Evolutionary conservation across 2,329 filamentous ascomycete species (phyloP), one percentile per base, ranked within the genome.

Genomic region (Colletotrichum spaethianum): DNA sequence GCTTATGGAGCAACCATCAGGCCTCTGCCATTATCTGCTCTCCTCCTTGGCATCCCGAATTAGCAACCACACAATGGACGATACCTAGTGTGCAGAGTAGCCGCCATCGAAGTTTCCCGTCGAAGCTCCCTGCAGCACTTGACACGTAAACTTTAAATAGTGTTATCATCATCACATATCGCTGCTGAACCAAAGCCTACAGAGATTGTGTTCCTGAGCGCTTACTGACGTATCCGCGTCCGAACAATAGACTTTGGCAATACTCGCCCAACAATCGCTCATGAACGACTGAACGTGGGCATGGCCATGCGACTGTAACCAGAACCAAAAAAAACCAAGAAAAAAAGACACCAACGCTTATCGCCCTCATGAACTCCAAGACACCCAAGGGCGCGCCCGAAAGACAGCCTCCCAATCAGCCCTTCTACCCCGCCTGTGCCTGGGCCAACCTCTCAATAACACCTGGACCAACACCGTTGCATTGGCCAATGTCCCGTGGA

Each of bases 401-500:
- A n/a, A n/a, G n/a, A 52, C 5, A 28, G 16, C 33, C 50, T 9
- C 18, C 16, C 38, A 56, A n/a, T 20, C 28, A 50, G 40, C 20
- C 26, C 23, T 5, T 31, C 18, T 20, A 28, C 60, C 60, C 44
- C 44, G 23, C 23, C n/a, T n/a, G 33, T 40, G 14, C 60, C 31
- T 40, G 46, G 46, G 23, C 48, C 53, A 52, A 38, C 59, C 42
- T 59, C 44, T 50, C 53, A 11, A 40, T 28, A 50, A 18, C n/a
- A 42, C 53, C 31, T 50, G 3, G 38, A 59, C 52, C 53, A 50
- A 53, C 63, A 23, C 61, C 48, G 48, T 33, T 42, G 28, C 44
- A 56, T 44, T 33, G n/a, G 40, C 38, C 7, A 26, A 64, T 44
- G 38, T 28, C 20, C 23, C 14, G 20, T 48, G 14, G 20, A 14